These are phyloP conservation scores for Claviceps africana DNA, from an alignment of 2,329 filamentous ascomycete species.

Conservation along the genomic window DNA sequence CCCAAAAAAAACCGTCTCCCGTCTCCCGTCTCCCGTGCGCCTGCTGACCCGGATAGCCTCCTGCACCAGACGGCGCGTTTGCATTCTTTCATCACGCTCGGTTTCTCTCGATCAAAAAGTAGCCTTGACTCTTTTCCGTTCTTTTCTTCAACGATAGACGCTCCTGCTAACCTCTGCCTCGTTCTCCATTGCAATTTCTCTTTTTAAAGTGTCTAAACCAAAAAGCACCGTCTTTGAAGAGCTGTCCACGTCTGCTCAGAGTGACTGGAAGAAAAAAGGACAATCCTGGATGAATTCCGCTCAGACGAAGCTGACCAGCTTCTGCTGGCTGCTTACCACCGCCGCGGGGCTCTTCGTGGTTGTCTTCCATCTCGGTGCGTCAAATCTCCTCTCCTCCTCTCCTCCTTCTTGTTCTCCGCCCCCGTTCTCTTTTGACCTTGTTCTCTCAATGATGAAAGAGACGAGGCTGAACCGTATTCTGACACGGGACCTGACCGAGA, in stretches of 20 bases:
- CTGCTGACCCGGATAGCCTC: no score
- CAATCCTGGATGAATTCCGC: not conserved
- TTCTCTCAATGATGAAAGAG: not conserved
- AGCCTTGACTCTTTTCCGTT: not conserved
- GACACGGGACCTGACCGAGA: not conserved
- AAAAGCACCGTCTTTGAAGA: not conserved
- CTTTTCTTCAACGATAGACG: not conserved
- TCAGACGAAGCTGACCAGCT: conserved; percentile 2
- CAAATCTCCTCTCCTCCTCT: not conserved
- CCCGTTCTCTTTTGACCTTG: not conserved
- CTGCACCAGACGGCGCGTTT: no score
- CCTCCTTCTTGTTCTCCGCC: no score
- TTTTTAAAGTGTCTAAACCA: conserved; percentile 1
- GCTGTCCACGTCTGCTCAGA: not conserved
- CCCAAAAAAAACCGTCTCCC: no score
- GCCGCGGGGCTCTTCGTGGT: not conserved
- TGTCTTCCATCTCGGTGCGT: conserved; percentile 2
- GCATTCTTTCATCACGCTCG: not conserved
- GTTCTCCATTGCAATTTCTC: no score
- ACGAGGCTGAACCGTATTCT: not conserved
- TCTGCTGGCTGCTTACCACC: conserved; percentile 3
- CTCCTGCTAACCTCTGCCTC: not conserved
- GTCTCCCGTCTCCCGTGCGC: no score
- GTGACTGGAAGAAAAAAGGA: not conserved
- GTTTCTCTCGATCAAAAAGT: not conserved